Evolutionary conservation across 257 asterid genomes (phyloP).

Genomic region (Buddleja alternifolia): DNA sequence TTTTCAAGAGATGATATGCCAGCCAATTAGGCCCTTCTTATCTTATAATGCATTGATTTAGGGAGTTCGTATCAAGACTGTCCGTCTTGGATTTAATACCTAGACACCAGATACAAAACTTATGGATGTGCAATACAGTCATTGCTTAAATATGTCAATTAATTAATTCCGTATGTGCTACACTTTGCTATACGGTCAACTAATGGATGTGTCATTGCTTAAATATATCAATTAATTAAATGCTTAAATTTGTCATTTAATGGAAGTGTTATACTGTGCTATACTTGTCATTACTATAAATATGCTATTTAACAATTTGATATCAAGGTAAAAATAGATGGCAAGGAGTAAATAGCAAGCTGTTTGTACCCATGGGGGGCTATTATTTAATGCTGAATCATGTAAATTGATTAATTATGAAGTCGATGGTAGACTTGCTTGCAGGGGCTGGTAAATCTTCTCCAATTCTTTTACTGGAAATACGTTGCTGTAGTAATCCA

Average conservation of each 20-base stretch:
- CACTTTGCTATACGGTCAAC: too few relatives aligned
- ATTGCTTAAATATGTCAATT: not conserved
- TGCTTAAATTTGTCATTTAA: not conserved
- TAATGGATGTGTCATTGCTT: not conserved
- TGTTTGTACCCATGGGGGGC: not conserved
- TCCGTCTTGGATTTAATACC: not conserved
- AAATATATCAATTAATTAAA: not conserved
- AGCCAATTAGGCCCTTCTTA: too few relatives aligned
- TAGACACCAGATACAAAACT: not conserved
- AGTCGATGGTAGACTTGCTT: not conserved
- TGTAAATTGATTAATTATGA: not conserved
- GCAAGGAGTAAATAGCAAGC: not conserved
- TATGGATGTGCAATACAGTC: not conserved
- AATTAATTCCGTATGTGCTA: too few relatives aligned
- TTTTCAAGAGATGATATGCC: too few relatives aligned
- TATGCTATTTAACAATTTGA: slow-evolving; percentile 5
- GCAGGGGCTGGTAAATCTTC: not conserved
- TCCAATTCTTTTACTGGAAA: not conserved
- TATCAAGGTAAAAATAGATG: not conserved
- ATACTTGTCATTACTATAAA: too few relatives aligned
- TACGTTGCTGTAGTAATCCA: not conserved
- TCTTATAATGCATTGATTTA: not conserved
- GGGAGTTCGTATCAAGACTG: not conserved
- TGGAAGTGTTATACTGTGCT: too few relatives aligned
- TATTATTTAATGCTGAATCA: not conserved